phyloP scores from a whole-genome alignment of 257 asterid genomes.

The Salvia splendens region DNA sequence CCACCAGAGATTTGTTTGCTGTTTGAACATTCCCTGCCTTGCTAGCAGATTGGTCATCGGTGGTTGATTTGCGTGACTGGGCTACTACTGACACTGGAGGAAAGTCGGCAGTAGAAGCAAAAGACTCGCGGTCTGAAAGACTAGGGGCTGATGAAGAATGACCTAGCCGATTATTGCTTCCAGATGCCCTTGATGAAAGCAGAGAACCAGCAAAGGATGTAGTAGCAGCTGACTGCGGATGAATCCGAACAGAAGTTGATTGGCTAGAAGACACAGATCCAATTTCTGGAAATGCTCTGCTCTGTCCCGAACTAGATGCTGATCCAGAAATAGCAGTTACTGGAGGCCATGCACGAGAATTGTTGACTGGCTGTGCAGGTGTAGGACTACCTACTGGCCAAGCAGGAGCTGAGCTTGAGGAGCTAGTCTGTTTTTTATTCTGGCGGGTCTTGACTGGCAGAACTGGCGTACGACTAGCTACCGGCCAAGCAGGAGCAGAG shows the following conservation, averaged over 20 bases:
- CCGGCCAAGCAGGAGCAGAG: slow-evolving; percentile 57
- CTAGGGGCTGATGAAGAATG: slow-evolving; percentile 89
- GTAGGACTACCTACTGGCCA: slow-evolving; percentile 50
- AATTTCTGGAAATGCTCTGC: slow-evolving; percentile 38
- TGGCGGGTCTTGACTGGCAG: slow-evolving; percentile 43
- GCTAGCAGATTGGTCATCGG: slow-evolving; percentile 36
- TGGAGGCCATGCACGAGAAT: slow-evolving; percentile 62
- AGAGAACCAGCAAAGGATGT: slow-evolving; percentile 48
- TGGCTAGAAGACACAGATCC: slow-evolving; percentile 45
- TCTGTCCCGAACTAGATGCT: slow-evolving; percentile 51
- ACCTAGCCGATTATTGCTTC: slow-evolving; percentile 44
- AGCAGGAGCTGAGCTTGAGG: slow-evolving; percentile 47
- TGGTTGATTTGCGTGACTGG: slow-evolving; percentile 46
- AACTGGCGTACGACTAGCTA: slow-evolving; percentile 38
- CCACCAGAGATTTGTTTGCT: slow-evolving; percentile 84
- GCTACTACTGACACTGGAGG: slow-evolving; percentile 69
- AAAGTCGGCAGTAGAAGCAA: slow-evolving; percentile 48
- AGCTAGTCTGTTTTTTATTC: slow-evolving; percentile 43
- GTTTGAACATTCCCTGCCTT: slow-evolving; percentile 67
- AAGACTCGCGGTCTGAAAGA: slow-evolving; percentile 53
- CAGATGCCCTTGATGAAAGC: slow-evolving; percentile 53
- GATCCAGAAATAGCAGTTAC: slow-evolving; percentile 56
- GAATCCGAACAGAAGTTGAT: slow-evolving; percentile 52
- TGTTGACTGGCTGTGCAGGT: slow-evolving; percentile 42
- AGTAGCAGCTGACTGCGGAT: slow-evolving; percentile 42